Conservation (phyloP, 2,329 filamentous ascomycete species). For the Lasiodiplodia sp. region DNA sequence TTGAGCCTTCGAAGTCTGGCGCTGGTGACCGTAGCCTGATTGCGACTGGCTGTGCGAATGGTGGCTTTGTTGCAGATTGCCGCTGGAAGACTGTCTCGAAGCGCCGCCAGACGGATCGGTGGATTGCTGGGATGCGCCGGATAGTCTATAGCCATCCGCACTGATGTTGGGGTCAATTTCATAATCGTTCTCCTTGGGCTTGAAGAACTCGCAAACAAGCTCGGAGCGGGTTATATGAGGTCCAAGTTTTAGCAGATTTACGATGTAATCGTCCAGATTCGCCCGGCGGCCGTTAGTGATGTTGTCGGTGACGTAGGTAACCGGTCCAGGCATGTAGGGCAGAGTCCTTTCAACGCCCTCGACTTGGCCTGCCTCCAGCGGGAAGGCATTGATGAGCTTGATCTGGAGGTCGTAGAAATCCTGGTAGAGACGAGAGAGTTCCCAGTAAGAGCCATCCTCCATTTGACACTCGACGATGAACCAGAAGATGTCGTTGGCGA, state of each 20-base stretch:
- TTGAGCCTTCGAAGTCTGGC: slow-evolving; percentile 46
- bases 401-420: slow-evolving; percentile 99
- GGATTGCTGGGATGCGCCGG: slow-evolving; percentile 58
- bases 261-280: slow-evolving; percentile 94
- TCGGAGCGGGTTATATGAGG: slow-evolving; percentile 83
- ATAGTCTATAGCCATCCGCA: slow-evolving; percentile 76
- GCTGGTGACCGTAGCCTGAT: slow-evolving; percentile 42
- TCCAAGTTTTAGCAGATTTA: slow-evolving; percentile 84
- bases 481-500: slow-evolving; percentile 98
- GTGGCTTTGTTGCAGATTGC: slow-evolving; percentile 34
- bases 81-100: slow-evolving; percentile 48
- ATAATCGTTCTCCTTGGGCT: slow-evolving; percentile 87
- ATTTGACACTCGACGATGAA: slow-evolving; percentile 93
- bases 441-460: slow-evolving; percentile 91
- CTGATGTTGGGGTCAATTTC: slow-evolving; percentile 80
- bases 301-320: slow-evolving; percentile 97
- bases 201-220: slow-evolving; percentile 89
- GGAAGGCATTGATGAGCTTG: slow-evolving; percentile 88
- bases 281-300: slow-evolving; percentile 93
- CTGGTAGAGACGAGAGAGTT: slow-evolving; percentile 92
- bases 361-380: slow-evolving; percentile 88
- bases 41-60: slow-evolving; percentile 28
- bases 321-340: slow-evolving; percentile 97
- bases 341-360: slow-evolving; percentile 77
- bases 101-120: slow-evolving; percentile 44